Evolutionary conservation across 768 basidiomycete species (phyloP).

Genomic region (Amanita jacksonii): DNA sequence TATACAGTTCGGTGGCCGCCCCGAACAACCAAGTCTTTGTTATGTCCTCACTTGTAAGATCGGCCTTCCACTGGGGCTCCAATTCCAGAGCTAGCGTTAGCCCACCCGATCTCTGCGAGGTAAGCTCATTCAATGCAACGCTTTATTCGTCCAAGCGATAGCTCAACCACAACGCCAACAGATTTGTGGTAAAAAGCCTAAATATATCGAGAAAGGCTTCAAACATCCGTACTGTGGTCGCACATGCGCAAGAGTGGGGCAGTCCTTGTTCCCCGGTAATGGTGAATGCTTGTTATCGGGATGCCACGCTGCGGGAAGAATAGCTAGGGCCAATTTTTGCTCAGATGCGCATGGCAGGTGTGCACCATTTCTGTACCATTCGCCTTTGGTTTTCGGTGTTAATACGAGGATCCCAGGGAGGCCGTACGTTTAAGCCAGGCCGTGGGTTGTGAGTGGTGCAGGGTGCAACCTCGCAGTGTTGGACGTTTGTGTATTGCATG

Average conservation of each 20-base stretch:
- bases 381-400: background rate
- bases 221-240: slow-evolving; percentile 53
- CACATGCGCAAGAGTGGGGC: slow-evolving; percentile 45
- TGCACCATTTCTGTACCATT: slow-evolving; percentile 12
- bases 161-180: slow-evolving; percentile 18
- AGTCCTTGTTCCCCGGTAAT: slow-evolving; percentile 26
- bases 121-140: slow-evolving; percentile 17
- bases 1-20: slow-evolving; percentile 12
- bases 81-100: slow-evolving; percentile 16
- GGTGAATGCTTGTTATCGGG: slow-evolving; percentile 34
- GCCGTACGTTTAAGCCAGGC: slow-evolving; percentile 41
- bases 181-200: slow-evolving; percentile 53
- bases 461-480: slow-evolving; percentile 32
- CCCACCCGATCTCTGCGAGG: slow-evolving; percentile 37
- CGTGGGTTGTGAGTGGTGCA: slow-evolving; percentile 42
- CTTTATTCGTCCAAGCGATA: background rate
- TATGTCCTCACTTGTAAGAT: slow-evolving; percentile 35
- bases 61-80: slow-evolving; percentile 31
- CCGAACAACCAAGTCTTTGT: slow-evolving; percentile 18
- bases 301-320: slow-evolving; percentile 42
- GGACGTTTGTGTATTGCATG: slow-evolving; percentile 42
- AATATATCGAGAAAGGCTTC: slow-evolving; percentile 51
- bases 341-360: slow-evolving; percentile 51
- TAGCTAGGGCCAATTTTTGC: slow-evolving; percentile 45
- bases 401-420: slow-evolving; percentile 26